Evolutionary conservation across 2,329 filamentous ascomycete genomes (phyloP).

Genomic region (Albifimbria verrucaria): DNA sequence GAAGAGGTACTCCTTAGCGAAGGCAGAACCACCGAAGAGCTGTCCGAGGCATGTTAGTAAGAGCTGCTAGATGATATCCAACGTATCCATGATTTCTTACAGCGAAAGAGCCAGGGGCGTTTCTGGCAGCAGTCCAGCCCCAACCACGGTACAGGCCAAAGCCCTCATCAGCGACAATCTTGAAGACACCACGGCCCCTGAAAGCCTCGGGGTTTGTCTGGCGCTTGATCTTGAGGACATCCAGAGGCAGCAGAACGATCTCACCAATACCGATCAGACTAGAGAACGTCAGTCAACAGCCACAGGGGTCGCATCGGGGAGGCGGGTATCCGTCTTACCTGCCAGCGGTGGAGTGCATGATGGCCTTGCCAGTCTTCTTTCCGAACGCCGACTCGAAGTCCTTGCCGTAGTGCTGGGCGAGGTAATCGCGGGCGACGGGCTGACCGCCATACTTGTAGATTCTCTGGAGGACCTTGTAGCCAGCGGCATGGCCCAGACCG

Average conservation of each 20-base stretch:
- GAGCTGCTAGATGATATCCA: neutral
- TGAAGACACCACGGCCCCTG: constrained; percentile 84
- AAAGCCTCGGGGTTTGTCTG: constrained; percentile 99
- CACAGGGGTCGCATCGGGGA: neutral
- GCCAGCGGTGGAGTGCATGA: constrained; percentile 95
- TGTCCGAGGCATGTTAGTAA: constrained; percentile 33
- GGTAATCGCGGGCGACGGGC: constrained; percentile 88
- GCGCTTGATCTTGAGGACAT: constrained; percentile 98
- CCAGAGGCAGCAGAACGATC: constrained; percentile 89
- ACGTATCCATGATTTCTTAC: constrained; percentile 48
- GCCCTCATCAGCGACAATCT: constrained; percentile 89
- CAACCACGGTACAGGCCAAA: constrained; percentile 94
- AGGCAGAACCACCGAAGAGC: constrained; percentile 96
- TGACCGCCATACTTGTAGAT: constrained; percentile 99
- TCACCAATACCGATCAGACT: constrained; percentile 96
- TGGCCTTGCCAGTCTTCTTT: constrained; percentile 95
- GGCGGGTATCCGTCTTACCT: constrained; percentile 51
- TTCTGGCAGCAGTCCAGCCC: constrained; percentile 96
- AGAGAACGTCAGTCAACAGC: constrained; percentile 14
- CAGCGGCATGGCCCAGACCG: constrained; percentile 92
- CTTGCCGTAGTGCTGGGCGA: constrained; percentile 73
- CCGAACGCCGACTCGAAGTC: constrained; percentile 88
- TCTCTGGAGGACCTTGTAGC: constrained; percentile 95
- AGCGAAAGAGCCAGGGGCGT: constrained; percentile 94
- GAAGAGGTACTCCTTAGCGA: constrained; percentile 96